Conservation (phyloP, 371 early-diverging fungal genomes). For the Massospora cicadina region DNA sequence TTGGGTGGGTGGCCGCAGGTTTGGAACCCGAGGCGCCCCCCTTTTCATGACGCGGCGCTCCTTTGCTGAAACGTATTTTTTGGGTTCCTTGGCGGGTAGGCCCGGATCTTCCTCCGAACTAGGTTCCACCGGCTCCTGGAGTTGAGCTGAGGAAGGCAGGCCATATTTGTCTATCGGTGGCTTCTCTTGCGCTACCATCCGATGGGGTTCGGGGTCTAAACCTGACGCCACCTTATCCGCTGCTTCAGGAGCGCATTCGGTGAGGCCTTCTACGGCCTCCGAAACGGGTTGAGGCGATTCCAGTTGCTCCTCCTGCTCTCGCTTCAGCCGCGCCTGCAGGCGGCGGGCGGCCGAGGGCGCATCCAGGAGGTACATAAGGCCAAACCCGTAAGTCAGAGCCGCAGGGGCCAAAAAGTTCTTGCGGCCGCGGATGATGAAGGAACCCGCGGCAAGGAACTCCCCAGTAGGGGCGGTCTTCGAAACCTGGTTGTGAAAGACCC, state of each 20-base stretch:
- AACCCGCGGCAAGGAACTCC: constrained; percentile 87
- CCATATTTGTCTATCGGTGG: constrained; percentile 12
- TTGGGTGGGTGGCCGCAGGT: neutral
- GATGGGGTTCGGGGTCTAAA: constrained; percentile 15
- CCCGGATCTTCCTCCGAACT: neutral
- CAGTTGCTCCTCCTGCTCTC: constrained; percentile 14
- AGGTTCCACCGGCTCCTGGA: neutral
- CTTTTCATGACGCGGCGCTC: constrained; percentile 54
- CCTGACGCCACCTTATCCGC: constrained; percentile 12
- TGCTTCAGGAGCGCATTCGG: constrained; percentile 13
- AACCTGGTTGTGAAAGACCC: constrained; percentile 88
- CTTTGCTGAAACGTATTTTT: constrained; percentile 45
- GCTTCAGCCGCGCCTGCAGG: constrained; percentile 26
- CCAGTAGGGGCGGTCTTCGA: constrained; percentile 95
- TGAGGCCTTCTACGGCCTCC: constrained; percentile 9
- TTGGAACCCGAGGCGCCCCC: constrained; percentile 12
- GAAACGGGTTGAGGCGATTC: neutral
- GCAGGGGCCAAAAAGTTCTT: constrained; percentile 91
- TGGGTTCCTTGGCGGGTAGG: constrained; percentile 11
- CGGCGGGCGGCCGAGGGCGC: constrained; percentile 54
- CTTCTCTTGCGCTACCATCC: constrained; percentile 12
- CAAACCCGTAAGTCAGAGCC: constrained; percentile 94
- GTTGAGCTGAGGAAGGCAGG: neutral
- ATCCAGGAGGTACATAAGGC: constrained; percentile 78
- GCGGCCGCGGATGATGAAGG: constrained; percentile 95